A percentile compares a stretch with the other conserved stretches of the same genome.
Evolutionary conservation across 2,329 filamentous ascomycete species (phyloP).

Genomic region (Ceratocystis colombiana): DNA sequence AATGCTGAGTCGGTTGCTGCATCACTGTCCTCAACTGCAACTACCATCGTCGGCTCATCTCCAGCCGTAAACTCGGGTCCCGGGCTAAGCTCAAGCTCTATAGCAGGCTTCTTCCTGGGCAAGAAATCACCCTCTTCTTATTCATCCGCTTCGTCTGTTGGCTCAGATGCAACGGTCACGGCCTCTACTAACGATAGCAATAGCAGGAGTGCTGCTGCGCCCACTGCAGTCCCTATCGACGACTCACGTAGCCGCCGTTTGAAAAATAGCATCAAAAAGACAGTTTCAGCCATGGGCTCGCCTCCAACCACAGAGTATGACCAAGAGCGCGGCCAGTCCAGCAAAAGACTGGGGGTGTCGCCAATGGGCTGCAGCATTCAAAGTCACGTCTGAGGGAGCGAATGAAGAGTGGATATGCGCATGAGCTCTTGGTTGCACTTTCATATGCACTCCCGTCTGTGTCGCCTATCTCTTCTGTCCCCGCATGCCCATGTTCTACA

Average conservation of each 20-base stretch:
- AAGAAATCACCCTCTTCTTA: neutral
- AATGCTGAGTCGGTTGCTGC: constrained; percentile 20
- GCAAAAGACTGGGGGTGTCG: constrained; percentile 25
- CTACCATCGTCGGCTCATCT: constrained; percentile 17
- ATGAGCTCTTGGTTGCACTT: no score
- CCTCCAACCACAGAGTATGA: constrained; percentile 26
- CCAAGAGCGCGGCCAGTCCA: constrained; percentile 23
- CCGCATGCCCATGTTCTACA: neutral
- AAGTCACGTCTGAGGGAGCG: constrained; percentile 22
- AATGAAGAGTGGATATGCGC: neutral
- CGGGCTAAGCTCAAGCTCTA: neutral
- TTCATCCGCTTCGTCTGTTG: constrained; percentile 4
- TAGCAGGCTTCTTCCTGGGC: constrained; percentile 5
- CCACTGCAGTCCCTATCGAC: constrained; percentile 2
- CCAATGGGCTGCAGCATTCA: constrained; percentile 23
- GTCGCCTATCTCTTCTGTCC: neutral
- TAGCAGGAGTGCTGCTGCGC: neutral
- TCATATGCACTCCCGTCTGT: neutral
- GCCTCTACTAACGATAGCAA: no score
- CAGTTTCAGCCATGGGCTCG: constrained; percentile 26
- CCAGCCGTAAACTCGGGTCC: neutral
- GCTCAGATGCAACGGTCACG: neutral
- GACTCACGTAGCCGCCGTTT: constrained; percentile 22
- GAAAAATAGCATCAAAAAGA: constrained; percentile 25
- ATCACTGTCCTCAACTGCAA: constrained; percentile 17